These are phyloP conservation scores for Penicillium sp. DNA, from an alignment of 2,329 filamentous ascomycete species.

Conservation along the genomic window DNA sequence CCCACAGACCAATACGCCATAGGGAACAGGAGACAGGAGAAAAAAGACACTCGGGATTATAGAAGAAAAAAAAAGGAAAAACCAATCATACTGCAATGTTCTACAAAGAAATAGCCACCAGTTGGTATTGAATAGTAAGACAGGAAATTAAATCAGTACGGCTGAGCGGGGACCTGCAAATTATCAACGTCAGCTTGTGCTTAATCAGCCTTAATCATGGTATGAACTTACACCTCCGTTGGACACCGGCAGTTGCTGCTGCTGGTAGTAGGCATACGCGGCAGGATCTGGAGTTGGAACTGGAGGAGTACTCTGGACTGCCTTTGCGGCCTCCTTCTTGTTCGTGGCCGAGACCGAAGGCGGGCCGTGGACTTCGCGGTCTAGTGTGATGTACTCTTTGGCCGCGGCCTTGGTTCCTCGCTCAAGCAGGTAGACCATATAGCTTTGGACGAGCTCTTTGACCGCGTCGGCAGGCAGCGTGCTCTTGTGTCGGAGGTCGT, in stretches of 20 bases:
- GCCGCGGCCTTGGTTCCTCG: constrained; percentile 77
- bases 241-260: constrained; percentile 13
- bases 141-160: constrained; percentile 15
- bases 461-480: constrained; percentile 64
- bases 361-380: constrained; percentile 78
- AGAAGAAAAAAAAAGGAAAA: background rate
- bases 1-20: constrained; percentile 9
- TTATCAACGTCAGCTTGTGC: too few species aligned
- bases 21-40: background rate
- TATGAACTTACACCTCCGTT: constrained; percentile 15
- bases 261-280: constrained; percentile 16
- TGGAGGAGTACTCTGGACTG: constrained; percentile 18
- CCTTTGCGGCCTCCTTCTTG: constrained; percentile 26
- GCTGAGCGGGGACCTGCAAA: constrained; percentile 7
- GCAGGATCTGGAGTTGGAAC: constrained; percentile 16
- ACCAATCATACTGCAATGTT: constrained; percentile 13
- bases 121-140: background rate
- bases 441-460: constrained; percentile 71
- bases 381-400: constrained; percentile 77
- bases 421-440: constrained; percentile 80
- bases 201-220: too few species aligned
- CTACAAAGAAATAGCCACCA: constrained; percentile 11
- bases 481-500: constrained; percentile 69
- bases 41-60: background rate
- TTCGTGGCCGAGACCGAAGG: constrained; percentile 34